Conservation (phyloP, 2,329 filamentous ascomycete genomes). For the Zymoseptoria brevis region DNA sequence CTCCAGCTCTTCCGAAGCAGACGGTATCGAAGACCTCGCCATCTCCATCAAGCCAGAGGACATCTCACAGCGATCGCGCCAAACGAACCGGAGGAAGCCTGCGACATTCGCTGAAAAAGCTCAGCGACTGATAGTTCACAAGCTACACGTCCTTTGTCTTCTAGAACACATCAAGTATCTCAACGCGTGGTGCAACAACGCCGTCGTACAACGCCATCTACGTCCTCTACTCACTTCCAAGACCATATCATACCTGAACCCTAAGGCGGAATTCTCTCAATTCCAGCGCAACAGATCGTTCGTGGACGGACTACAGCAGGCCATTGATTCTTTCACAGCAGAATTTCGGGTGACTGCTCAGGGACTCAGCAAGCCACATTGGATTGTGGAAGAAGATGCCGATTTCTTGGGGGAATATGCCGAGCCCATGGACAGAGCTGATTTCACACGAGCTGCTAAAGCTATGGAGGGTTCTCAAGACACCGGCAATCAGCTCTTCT, state of each 20-base stretch:
- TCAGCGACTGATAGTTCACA: slow-evolving; percentile 69
- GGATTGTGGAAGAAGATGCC: slow-evolving; percentile 55
- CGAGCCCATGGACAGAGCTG: slow-evolving; percentile 36
- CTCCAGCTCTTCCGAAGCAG: slow-evolving; percentile 15
- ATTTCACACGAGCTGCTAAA: slow-evolving; percentile 65
- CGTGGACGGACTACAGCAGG: slow-evolving; percentile 67
- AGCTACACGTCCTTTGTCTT: slow-evolving; percentile 74
- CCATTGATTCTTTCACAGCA: slow-evolving; percentile 57
- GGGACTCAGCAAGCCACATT: slow-evolving; percentile 62
- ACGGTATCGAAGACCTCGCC: slow-evolving; percentile 33
- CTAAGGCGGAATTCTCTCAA: slow-evolving; percentile 58
- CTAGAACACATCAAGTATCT: slow-evolving; percentile 66
- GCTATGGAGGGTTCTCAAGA: slow-evolving; percentile 75
- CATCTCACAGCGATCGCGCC: slow-evolving; percentile 29
- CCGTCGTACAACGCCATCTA: slow-evolving; percentile 38
- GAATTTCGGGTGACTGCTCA: slow-evolving; percentile 64
- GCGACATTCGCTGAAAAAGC: slow-evolving; percentile 51
- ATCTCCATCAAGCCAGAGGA: slow-evolving; percentile 32
- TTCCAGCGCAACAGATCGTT: slow-evolving; percentile 70
- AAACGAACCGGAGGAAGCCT: slow-evolving; percentile 40
- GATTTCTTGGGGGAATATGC: slow-evolving; percentile 5
- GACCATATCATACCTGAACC: slow-evolving; percentile 59
- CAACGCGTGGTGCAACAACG: slow-evolving; percentile 77
- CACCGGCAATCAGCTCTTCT: slow-evolving; percentile 83
- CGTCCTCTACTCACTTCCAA: slow-evolving; percentile 59